Percentiles rank a stretch among this genome's conserved stretches.
Conservation (phyloP, 768 basidiomycete genomes). For the Brasilioporus rufonigricans region DNA sequence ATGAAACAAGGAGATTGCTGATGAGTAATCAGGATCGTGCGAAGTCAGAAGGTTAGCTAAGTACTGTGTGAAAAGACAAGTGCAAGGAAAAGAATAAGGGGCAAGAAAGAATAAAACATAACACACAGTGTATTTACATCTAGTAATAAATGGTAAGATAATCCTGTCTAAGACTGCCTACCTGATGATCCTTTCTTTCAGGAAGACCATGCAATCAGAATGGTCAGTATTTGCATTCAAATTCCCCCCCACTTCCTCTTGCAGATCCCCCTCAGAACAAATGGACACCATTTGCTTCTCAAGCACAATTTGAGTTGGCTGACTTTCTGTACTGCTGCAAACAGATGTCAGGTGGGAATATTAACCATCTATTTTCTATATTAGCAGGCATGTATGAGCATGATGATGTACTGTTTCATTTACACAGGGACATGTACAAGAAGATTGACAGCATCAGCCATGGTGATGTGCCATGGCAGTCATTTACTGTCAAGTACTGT, state of each 20-base stretch:
- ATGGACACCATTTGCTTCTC: neutral
- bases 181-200: no score
- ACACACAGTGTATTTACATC: no score
- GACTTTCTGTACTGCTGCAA: neutral
- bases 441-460: neutral
- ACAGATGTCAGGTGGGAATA: neutral
- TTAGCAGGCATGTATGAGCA: neutral
- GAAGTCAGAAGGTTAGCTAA: no score
- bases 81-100: no score
- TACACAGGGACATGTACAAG: neutral
- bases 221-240: neutral
- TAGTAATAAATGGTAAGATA: no score
- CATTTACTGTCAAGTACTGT: neutral
- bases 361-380: no score
- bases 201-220: neutral
- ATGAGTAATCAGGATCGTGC: no score
- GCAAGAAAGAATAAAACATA: no score
- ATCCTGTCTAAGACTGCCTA: no score
- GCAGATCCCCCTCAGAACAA: neutral
- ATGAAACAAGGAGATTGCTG: no score
- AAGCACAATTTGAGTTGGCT: neutral
- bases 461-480: no score
- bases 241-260: neutral
- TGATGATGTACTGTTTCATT: neutral
- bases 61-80: no score